Conservation (phyloP, 768 basidiomycete species). For the Lactarius indigo region DNA sequence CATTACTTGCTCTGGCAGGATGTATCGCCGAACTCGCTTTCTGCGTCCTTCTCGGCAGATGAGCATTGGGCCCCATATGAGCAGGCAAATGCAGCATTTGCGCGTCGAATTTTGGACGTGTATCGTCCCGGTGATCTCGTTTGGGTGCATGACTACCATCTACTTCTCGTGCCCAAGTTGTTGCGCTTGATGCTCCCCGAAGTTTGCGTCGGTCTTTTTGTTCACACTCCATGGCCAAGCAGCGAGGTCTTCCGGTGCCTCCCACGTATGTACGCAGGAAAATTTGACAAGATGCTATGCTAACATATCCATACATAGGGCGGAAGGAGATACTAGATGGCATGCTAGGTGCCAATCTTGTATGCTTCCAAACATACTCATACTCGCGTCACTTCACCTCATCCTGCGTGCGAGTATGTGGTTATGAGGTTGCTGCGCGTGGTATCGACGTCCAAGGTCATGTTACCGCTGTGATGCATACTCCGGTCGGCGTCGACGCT, state of each 20-base stretch:
- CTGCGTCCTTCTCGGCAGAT: constrained; percentile 68
- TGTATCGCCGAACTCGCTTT: constrained; percentile 71
- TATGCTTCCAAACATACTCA: constrained; percentile 97
- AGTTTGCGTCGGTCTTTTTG: constrained; percentile 83
- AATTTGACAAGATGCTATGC: background rate
- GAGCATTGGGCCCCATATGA: constrained; percentile 77
- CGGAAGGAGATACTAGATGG: constrained; percentile 94
- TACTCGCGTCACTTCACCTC: constrained; percentile 94
- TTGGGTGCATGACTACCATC: constrained; percentile 95
- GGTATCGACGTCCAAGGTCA: constrained; percentile 87
- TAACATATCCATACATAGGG: constrained; percentile 37
- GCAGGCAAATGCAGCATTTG: constrained; percentile 82
- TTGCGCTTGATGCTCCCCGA: constrained; percentile 68
- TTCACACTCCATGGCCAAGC: constrained; percentile 97
- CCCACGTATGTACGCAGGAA: constrained; percentile 56
- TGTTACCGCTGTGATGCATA: constrained; percentile 78
- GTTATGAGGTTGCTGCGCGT: constrained; percentile 72
- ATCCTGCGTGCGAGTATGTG: constrained; percentile 93
- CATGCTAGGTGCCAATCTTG: constrained; percentile 94
- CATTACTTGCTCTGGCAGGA: constrained; percentile 99
- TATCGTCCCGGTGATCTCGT: constrained; percentile 74
- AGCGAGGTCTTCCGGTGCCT: constrained; percentile 94
- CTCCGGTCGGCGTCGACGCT: constrained; percentile 94
- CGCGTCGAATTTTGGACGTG: constrained; percentile 64
- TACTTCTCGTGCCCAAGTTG: constrained; percentile 85